phyloP scores from a whole-genome alignment of 1,284 basidiomycete species.

The Hemileia vastatrix region DNA sequence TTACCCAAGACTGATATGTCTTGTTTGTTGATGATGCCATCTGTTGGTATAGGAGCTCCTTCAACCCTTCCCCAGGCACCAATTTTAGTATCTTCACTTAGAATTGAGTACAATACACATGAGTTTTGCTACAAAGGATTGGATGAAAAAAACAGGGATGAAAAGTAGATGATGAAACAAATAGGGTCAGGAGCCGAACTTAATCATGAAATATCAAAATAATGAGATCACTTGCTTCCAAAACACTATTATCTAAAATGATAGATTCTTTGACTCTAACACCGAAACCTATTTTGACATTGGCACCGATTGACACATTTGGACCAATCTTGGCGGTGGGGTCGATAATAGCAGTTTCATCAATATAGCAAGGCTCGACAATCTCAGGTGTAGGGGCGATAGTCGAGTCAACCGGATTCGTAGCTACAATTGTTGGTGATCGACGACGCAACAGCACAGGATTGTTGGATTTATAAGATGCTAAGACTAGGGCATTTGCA shows the following conservation, averaged over 20 bases:
- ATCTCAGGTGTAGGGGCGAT: constrained; percentile 39
- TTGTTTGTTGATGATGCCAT: constrained; percentile 46
- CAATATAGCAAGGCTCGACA: constrained; percentile 48
- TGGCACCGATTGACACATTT: constrained; percentile 36
- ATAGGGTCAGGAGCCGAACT: background rate
- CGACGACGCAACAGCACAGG: constrained; percentile 38
- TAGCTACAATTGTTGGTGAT: constrained; percentile 38
- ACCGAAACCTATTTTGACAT: constrained; percentile 47
- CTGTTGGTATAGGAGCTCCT: constrained; percentile 39
- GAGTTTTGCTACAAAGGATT: constrained; percentile 43
- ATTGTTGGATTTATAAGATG: constrained; percentile 41
- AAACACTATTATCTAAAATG: constrained; percentile 46
- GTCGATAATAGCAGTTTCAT: constrained; percentile 34
- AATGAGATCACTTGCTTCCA: constrained; percentile 40
- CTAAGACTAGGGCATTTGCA: constrained; percentile 48
- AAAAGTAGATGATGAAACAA: background rate
- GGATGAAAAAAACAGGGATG: constrained; percentile 3
- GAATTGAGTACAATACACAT: constrained; percentile 48
- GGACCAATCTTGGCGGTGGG: constrained; percentile 35
- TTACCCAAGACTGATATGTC: constrained; percentile 48
- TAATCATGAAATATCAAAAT: background rate
- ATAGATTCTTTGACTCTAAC: constrained; percentile 49
- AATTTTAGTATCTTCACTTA: constrained; percentile 46
- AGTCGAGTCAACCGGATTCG: constrained; percentile 18
- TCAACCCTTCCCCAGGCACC: constrained; percentile 50